A percentile compares a stretch with the other conserved stretches of the same genome.
Conservation (phyloP, 371 early-diverging fungal species). For the Choanephora cucurbitarum region DNA sequence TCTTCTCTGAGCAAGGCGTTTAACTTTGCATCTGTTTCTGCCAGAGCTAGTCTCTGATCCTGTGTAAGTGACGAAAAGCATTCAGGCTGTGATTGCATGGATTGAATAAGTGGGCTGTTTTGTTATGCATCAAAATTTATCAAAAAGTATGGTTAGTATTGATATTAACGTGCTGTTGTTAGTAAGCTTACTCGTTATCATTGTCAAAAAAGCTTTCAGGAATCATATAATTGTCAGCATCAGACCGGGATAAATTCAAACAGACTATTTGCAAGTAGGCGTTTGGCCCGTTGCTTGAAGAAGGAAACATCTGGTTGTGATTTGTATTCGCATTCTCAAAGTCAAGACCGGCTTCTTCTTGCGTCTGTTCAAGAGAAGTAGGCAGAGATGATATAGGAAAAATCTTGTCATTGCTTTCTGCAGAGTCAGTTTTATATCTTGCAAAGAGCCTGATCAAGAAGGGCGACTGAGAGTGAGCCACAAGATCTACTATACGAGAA, state of each 20-base stretch:
- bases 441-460: constrained; percentile 64
- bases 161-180: too few species aligned
- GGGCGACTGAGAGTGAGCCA: constrained; percentile 55
- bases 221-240: constrained; percentile 17
- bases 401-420: constrained; percentile 15
- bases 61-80: constrained; percentile 47
- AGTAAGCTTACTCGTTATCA: background rate
- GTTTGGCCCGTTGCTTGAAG: constrained; percentile 56
- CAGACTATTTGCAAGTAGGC: constrained; percentile 65
- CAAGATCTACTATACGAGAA: constrained; percentile 48
- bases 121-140: too few species aligned
- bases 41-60: constrained; percentile 64
- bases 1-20: constrained; percentile 72
- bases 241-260: constrained; percentile 53
- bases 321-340: constrained; percentile 47
- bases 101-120: constrained; percentile 23
- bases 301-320: constrained; percentile 54
- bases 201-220: constrained; percentile 2
- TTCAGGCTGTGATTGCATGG: constrained; percentile 44
- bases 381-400: constrained; percentile 65
- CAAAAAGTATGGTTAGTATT: too few species aligned
- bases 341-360: constrained; percentile 40
- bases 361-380: constrained; percentile 39
- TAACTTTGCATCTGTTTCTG: constrained; percentile 59
- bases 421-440: constrained; percentile 41